phyloP scores from a whole-genome alignment of 2,329 filamentous ascomycete genomes.

The Fusarium mexicanum region DNA sequence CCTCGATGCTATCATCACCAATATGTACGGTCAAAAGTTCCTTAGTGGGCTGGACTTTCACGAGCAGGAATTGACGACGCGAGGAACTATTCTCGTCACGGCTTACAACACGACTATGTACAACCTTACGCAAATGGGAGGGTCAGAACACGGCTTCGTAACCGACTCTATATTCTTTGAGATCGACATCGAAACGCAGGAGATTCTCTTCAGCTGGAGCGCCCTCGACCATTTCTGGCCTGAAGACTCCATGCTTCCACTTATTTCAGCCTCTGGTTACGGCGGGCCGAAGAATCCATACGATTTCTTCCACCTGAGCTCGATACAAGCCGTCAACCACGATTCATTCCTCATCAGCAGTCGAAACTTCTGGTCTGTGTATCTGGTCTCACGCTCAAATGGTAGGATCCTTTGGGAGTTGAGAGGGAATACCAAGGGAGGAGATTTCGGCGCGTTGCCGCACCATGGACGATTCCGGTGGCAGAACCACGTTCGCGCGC shows the following conservation, averaged over 20 bases:
- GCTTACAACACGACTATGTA: constrained; percentile 37
- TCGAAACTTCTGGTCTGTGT: constrained; percentile 37
- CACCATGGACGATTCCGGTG: constrained; percentile 47
- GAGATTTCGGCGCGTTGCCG: constrained; percentile 36
- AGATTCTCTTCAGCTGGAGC: constrained; percentile 54
- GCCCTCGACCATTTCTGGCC: constrained; percentile 47
- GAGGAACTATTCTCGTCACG: constrained; percentile 38
- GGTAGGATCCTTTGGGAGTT: constrained; percentile 41
- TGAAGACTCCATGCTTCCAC: constrained; percentile 22
- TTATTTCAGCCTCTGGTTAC: constrained; percentile 11
- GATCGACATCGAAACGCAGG: constrained; percentile 52
- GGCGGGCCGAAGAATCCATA: constrained; percentile 19
- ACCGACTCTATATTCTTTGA: constrained; percentile 52
- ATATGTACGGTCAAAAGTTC: neutral
- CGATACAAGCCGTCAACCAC: constrained; percentile 33
- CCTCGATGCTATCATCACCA: constrained; percentile 14
- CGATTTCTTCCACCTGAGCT: constrained; percentile 44
- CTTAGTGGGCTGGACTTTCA: constrained; percentile 34
- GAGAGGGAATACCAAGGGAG: constrained; percentile 37
- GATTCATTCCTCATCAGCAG: constrained; percentile 38
- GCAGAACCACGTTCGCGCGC: constrained; percentile 49
- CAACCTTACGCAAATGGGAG: constrained; percentile 33
- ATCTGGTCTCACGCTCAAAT: constrained; percentile 30
- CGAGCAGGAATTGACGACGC: constrained; percentile 35
- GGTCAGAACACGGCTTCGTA: constrained; percentile 24